Evolutionary conservation across 1,284 basidiomycete genomes (phyloP), one percentile per base, ranked within the genome.

Genomic region (Pascua sp.): DNA sequence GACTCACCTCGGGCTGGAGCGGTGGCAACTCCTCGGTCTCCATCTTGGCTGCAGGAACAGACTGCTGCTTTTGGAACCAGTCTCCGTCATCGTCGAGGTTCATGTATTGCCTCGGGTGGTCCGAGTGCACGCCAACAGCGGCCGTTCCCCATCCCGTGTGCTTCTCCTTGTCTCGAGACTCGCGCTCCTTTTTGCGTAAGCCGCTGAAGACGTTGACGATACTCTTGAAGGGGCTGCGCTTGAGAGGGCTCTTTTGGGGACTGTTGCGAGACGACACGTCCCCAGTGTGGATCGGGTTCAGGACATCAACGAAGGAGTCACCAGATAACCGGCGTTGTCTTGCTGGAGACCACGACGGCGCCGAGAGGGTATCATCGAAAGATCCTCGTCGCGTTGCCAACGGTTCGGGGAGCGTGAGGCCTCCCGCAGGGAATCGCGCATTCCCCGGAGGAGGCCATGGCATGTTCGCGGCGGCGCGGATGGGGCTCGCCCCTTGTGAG

Each of bases 211-310:
- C 65, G 50, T 66, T 69, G 7, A 68, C 57, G 50, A 76, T 69
- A 3, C 69, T 72, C 53, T 71, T 74, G 54, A 76, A 57, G 0
- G 73, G 73, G 9, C 72, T 74, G 38, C 66, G 53, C 47, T 53
- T 57, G 42, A 53, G 38, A 1, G 53, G 48, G 2, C 53, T 47
- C 43, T 43, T 49, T 48, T 38, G 10, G 10, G 48, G 42, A 2
- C 47, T 49, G 41, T 50, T 52, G 17, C 18, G 24, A 8, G 36
- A 42, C 11, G 41, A 49, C 56, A 4, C 66, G 62, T 11, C 56
- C 53, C 49, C 49, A 38, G 32, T 24, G 38, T 3, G 49, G 16
- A 42, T 51, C 32, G n/a, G 42, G 51, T 38, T 44, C 46, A 64
- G 1, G 49, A 56, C 55, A 49, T 48, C 1, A 9, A 64, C 60